A percentile compares a stretch with the other conserved stretches of the same genome.
These are phyloP conservation scores for Nicotiana knightiana DNA, from an alignment of 257 asterid genomes.

Conservation along the genomic window DNA sequence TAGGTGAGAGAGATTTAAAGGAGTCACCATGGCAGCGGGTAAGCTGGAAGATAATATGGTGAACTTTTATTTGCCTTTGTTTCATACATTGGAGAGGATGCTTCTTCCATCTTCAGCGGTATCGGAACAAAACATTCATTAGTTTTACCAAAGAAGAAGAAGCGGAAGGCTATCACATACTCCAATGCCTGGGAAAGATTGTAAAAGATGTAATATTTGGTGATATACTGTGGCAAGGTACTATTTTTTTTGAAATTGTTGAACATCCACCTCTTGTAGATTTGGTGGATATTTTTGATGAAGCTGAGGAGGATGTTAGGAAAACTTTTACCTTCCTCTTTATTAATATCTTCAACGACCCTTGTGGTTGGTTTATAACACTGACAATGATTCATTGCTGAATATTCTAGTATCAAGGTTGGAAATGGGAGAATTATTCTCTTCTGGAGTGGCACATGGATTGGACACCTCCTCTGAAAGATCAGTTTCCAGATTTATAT, in stretches of 20 bases:
- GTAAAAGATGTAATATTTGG: conserved; percentile 21
- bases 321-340: conserved; percentile 10
- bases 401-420: too few relatives aligned
- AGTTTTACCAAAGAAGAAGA: conserved; percentile 14
- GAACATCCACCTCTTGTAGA: too few relatives aligned
- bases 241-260: background rate
- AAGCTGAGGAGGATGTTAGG: too few relatives aligned
- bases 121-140: conserved; percentile 11
- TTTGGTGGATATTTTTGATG: too few relatives aligned
- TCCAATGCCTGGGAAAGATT: conserved; percentile 20
- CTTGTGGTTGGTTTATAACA: conserved; percentile 9
- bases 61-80: conserved; percentile 19
- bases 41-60: too few relatives aligned
- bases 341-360: conserved; percentile 13
- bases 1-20: conserved; percentile 16
- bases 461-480: too few relatives aligned
- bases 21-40: conserved; percentile 18
- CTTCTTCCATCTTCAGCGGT: conserved; percentile 6
- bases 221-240: conserved; percentile 25
- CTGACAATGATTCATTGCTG: background rate
- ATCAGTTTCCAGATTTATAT: too few relatives aligned
- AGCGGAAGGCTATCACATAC: conserved; percentile 24
- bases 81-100: conserved; percentile 24
- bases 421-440: too few relatives aligned
- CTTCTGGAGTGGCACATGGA: too few relatives aligned